These are phyloP conservation scores for Dinochytrium kinnereticum DNA, from an alignment of 371 early-diverging fungal genomes.

Conservation along the genomic window DNA sequence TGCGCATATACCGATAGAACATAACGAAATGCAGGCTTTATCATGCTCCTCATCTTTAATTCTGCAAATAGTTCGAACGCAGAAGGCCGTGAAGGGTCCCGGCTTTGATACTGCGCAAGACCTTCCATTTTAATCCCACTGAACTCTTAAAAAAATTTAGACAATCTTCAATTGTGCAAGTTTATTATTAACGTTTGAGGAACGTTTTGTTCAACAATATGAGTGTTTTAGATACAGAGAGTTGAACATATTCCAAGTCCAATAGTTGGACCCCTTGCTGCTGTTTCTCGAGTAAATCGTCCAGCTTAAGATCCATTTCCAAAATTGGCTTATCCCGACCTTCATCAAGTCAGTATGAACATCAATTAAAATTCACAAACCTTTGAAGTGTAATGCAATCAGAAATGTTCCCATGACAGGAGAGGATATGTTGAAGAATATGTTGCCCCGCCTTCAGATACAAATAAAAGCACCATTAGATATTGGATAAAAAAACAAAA, in stretches of 20 bases:
- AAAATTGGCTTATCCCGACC: constrained; percentile 91
- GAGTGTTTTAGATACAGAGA: constrained; percentile 65
- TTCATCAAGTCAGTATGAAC: background rate
- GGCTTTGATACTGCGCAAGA: background rate
- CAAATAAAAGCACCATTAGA: background rate
- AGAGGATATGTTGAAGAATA: constrained; percentile 85
- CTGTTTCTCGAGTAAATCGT: constrained; percentile 95
- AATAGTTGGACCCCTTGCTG: constrained; percentile 85
- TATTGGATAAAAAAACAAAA: background rate
- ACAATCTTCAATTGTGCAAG: background rate
- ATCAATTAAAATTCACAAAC: constrained; percentile 32
- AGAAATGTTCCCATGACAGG: constrained; percentile 89
- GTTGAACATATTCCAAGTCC: constrained; percentile 92
- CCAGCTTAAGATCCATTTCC: constrained; percentile 94
- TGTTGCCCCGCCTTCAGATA: constrained; percentile 75
- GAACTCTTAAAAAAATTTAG: background rate
- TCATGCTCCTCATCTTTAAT: constrained; percentile 77
- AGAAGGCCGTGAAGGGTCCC: constrained; percentile 67
- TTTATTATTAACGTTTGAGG: constrained; percentile 39
- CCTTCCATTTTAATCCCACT: no score
- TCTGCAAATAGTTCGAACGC: constrained; percentile 89
- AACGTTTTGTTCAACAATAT: constrained; percentile 65
- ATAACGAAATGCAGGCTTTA: constrained; percentile 87
- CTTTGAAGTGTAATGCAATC: constrained; percentile 88
- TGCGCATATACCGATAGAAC: constrained; percentile 88